phyloP scores from a whole-genome alignment of 805 yeast species.

The Myxozyma geophila region DNA sequence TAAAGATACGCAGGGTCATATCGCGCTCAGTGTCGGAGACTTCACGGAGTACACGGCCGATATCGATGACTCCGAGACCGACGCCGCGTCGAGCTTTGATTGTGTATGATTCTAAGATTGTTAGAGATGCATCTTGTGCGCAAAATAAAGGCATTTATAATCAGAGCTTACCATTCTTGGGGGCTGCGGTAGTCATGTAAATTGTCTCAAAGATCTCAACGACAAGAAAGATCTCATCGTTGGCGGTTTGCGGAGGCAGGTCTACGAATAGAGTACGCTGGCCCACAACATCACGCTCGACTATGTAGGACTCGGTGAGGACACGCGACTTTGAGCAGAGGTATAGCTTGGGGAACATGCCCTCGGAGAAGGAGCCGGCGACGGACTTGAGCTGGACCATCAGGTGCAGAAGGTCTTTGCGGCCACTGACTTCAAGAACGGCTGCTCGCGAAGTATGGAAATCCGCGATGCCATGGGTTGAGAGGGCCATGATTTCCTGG shows the following conservation, averaged over 20 bases:
- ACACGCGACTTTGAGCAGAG: slow-evolving; percentile 65
- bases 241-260: slow-evolving; percentile 64
- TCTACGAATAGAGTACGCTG: slow-evolving; percentile 69
- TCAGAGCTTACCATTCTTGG: slow-evolving; percentile 1
- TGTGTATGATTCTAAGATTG: slow-evolving; percentile 15
- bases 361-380: slow-evolving; percentile 14
- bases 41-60: slow-evolving; percentile 73
- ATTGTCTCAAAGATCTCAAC: slow-evolving; percentile 67
- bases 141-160: too few species aligned
- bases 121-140: neutral
- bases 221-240: slow-evolving; percentile 71
- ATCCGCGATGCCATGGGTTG: slow-evolving; percentile 40
- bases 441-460: slow-evolving; percentile 9
- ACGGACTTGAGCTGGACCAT: slow-evolving; percentile 72
- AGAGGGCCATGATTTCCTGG: slow-evolving; percentile 72
- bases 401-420: slow-evolving; percentile 58
- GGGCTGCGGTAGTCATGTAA: slow-evolving; percentile 22
- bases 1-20: slow-evolving; percentile 70
- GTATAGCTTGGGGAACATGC: slow-evolving; percentile 57
- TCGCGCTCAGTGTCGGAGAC: slow-evolving; percentile 68
- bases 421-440: neutral
- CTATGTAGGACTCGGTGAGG: slow-evolving; percentile 79
- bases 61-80: slow-evolving; percentile 87
- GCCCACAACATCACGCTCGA: slow-evolving; percentile 45
- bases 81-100: slow-evolving; percentile 66